phyloP scores from a whole-genome alignment of 2,329 filamentous ascomycete species.

The Colletotrichum costaricense region DNA sequence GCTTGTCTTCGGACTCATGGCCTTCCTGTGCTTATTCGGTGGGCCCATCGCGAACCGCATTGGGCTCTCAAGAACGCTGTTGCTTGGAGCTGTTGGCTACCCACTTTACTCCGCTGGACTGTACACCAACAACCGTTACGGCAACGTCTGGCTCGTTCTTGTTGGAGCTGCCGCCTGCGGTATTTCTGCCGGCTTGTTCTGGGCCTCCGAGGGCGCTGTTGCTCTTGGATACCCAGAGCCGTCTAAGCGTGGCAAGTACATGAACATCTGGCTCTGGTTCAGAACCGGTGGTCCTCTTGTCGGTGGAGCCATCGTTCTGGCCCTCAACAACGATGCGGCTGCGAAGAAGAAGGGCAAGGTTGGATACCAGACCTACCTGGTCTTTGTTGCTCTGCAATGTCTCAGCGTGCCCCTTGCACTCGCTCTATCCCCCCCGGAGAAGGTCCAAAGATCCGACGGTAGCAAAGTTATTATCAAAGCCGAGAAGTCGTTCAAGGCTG shows the following conservation, averaged over 20 bases:
- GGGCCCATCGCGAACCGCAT: conserved; percentile 61
- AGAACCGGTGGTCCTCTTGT: conserved; percentile 60
- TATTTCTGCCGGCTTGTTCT: conserved; percentile 60
- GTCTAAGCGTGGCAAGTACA: conserved; percentile 56
- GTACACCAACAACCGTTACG: conserved; percentile 61
- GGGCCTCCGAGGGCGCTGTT: conserved; percentile 61
- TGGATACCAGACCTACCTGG: conserved; percentile 41
- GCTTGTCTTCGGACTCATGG: conserved; percentile 59
- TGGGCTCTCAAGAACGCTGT: conserved; percentile 57
- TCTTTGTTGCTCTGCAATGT: conserved; percentile 44
- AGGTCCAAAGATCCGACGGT: conserved; percentile 42
- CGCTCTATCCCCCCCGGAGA: conserved; percentile 42
- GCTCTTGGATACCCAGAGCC: conserved; percentile 61
- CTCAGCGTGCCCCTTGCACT: conserved; percentile 42
- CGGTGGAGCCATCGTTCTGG: conserved; percentile 58
- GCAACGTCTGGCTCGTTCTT: conserved; percentile 63
- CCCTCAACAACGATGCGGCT: conserved; percentile 48
- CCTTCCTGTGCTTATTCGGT: conserved; percentile 58
- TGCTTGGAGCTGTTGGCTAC: conserved; percentile 58
- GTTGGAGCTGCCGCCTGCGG: conserved; percentile 60
- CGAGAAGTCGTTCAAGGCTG: conserved; percentile 38
- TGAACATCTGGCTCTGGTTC: conserved; percentile 55
- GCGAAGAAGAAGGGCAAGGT: conserved; percentile 41
- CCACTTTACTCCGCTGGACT: conserved; percentile 59
- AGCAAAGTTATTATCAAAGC: conserved; percentile 40